A percentile compares a stretch with the other conserved stretches of the same genome.
phyloP scores from a whole-genome alignment of 2,329 filamentous ascomycete genomes.

The Dactylellina drechsleri region DNA sequence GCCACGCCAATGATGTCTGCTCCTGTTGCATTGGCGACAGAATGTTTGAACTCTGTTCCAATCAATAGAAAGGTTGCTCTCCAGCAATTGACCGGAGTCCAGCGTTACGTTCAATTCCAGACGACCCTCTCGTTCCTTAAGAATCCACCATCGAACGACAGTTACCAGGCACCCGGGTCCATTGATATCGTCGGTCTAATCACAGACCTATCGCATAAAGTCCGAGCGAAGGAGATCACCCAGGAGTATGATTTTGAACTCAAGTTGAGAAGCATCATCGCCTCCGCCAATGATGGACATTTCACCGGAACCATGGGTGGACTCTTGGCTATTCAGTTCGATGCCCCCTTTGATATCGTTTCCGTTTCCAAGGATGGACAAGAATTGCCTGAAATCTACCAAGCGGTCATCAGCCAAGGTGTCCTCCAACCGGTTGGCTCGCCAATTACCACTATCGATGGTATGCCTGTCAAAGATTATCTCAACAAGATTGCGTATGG shows the following conservation, averaged over 20 bases:
- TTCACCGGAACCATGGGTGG: constrained; percentile 46
- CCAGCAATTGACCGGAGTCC: constrained; percentile 41
- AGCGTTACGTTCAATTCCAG: constrained; percentile 54
- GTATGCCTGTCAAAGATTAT: constrained; percentile 38
- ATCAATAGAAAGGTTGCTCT: constrained; percentile 45
- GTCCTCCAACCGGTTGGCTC: constrained; percentile 43
- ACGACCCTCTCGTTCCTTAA: constrained; percentile 46
- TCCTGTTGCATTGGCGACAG: constrained; percentile 42
- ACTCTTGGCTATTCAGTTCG: constrained; percentile 51
- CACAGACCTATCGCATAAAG: constrained; percentile 35
- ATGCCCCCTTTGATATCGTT: constrained; percentile 43
- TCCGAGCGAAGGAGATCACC: constrained; percentile 40
- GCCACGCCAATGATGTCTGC: constrained; percentile 43
- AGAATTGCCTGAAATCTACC: constrained; percentile 43
- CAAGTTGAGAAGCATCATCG: constrained; percentile 32
- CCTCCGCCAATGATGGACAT: constrained; percentile 51
- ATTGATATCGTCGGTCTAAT: constrained; percentile 43
- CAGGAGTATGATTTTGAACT: constrained; percentile 52
- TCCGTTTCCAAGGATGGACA: constrained; percentile 48
- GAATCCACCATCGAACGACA: constrained; percentile 47
- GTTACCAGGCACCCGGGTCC: constrained; percentile 32
- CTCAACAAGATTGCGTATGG: constrained; percentile 46
- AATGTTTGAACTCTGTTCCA: constrained; percentile 50
- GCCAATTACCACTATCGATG: constrained; percentile 42
- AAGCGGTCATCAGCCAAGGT: constrained; percentile 24